A percentile compares a stretch with the other conserved stretches of the same genome.
Conservation (phyloP, 2,329 filamentous ascomycete genomes). For the Torrubiella hemipterigena region DNA sequence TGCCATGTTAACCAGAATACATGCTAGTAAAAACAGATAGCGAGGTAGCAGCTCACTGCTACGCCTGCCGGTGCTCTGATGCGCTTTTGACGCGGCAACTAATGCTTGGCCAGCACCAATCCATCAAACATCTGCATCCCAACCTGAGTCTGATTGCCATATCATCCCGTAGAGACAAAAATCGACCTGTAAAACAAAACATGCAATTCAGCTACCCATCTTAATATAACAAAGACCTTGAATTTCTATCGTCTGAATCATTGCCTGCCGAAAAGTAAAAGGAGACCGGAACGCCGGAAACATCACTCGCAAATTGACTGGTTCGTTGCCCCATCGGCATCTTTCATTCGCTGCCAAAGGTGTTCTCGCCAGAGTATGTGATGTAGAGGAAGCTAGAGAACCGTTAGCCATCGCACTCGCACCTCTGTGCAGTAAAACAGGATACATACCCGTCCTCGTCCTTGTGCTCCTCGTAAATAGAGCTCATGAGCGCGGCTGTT, state of each 20-base stretch:
- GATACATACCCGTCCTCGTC: conserved; percentile 53
- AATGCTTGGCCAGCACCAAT: no score
- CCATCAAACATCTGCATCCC: no score
- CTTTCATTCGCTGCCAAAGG: conserved; percentile 51
- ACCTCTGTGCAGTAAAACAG: neutral
- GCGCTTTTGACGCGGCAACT: no score
- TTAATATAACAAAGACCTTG: neutral
- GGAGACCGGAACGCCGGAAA: neutral
- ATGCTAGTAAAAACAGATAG: no score
- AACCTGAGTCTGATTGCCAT: no score
- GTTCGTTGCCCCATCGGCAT: neutral
- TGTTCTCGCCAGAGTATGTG: conserved; percentile 99
- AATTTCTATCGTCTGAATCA: neutral
- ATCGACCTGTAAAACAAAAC: no score
- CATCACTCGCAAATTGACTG: neutral
- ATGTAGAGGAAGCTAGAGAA: conserved; percentile 80
- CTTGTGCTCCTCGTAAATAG: conserved; percentile 99
- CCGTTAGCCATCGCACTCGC: conserved; percentile 8
- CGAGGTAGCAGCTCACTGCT: no score
- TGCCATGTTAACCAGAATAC: no score
- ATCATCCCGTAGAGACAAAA: no score
- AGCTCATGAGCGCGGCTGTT: conserved; percentile 96
- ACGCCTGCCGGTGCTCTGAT: no score
- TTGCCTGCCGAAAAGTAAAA: neutral
- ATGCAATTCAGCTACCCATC: no score